Evolutionary conservation across 2,329 filamentous ascomycete species (phyloP), one percentile per base, ranked within the genome.

Genomic region (Dactylellina parvicollis): DNA sequence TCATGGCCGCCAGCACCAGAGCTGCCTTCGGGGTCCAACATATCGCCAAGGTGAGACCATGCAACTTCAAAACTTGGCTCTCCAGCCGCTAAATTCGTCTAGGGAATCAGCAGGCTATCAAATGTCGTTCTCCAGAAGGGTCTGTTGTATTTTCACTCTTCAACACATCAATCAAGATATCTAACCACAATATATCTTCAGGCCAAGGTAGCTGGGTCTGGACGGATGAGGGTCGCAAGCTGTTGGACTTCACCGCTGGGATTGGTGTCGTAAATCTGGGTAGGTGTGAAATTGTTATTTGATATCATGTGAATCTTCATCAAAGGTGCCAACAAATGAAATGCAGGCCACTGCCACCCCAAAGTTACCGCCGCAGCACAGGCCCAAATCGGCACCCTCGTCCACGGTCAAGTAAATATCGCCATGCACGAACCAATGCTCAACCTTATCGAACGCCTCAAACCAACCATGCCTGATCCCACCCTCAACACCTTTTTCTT

Each of bases 321-420:
- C 1, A 38, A n/a, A 1, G 49, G 7, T 8, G 46, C 12, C 32
- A 30, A 57, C 36, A 44, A 52, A 59, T 16, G n/a, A 20, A 67
- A 26, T 26, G 38, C 42, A 75, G 62, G 69, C 22, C 61, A 81
- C 59, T 81, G 80, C 64, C 80, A 81, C 69, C 80, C 80, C 1
- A 76, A 73, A 12, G 79, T 81, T 32, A 81, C 79, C 10, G 78
- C 79, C 57, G 79, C 80, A 10, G 80, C 79, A 14, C 80, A 81
- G 56, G 67, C 75, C 1, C 80, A 82, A 76, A 76, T 79, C 9
- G 79, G 76, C 38, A 80, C 78, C 40, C 78, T 82, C 14, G 80
- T 81, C 46, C 81, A 82, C 47, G 81, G 79, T 4, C 80, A 82
- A 69, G 79, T 81, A 57, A 81, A 81, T 75, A 82, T 82, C 57